Base-by-base conservation (phyloP, 2,329 filamentous ascomycete genomes). In the Rosellinia necatrix region DNA sequence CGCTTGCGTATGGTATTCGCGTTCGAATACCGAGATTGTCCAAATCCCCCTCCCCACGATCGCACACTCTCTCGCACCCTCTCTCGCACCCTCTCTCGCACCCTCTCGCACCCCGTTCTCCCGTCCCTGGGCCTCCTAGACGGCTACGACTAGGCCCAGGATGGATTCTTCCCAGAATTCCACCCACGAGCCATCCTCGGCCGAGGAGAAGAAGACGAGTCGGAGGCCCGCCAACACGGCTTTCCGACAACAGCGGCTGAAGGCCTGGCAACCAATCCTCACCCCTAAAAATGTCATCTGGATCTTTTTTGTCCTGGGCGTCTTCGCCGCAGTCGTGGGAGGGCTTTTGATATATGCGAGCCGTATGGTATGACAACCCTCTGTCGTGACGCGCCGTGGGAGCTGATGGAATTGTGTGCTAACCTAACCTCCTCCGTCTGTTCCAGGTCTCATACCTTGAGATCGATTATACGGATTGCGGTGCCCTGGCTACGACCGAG, bases 221-320 rank as follows among this genome's bases (percentile, higher is more conserved):
- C 87, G 90, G 75, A 88, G 91, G 76, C 93, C 93, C 66, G 91
- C 92, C 66, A 97, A 97, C 78, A 97, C 93, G 57, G 94, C 94
- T 9, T 99, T 97, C 73, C 85, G 94, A 68, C 94, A 99, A 73
- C 94, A 99, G 76, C 87, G 94, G 71, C 78, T 99, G 74, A 97
- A 97, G 78, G 94, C 94, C 78, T 99, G 94, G 94, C 94, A 99
- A 89, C 93, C 93, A 32, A 97, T 97, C 70, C 81, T 97, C 48
- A 97, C 93, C 3, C 93, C 93, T 2, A 96, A 96, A 78, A 96
- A 92, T 48, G 69, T 72, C 48, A 69, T 72, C 50, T 70, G 69
- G 41, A 80, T 92, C 51, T 91, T 92, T 75, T 91, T 92, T 72
- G 81, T 83, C 41, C 80, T 92, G 66, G 89, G 89, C 37, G 76